These are phyloP conservation scores for Rhizopogon vesiculosus DNA, from an alignment of 768 basidiomycete species.

Conservation along the genomic window DNA sequence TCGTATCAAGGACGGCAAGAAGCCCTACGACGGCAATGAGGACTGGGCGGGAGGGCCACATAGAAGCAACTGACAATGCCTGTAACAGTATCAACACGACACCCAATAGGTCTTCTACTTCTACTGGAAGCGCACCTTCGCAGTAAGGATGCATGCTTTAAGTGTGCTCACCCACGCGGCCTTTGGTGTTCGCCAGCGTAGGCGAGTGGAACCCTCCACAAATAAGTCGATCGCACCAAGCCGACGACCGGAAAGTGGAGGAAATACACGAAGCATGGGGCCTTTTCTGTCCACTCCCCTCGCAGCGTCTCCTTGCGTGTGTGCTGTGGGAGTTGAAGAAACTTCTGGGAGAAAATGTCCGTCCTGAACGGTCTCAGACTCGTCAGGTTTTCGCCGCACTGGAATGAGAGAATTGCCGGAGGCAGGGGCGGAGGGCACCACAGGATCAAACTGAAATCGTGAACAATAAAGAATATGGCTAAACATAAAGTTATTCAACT, in stretches of 20 bases:
- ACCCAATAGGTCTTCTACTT: background rate
- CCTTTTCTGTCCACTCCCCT: conserved; percentile 8
- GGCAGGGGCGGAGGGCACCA: background rate
- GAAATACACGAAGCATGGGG: conserved; percentile 12
- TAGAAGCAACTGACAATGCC: conserved; percentile 20
- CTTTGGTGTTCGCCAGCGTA: conserved; percentile 6
- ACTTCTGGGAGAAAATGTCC: background rate
- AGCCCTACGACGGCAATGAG: conserved; percentile 23
- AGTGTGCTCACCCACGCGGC: conserved; percentile 21
- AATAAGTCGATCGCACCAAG: background rate
- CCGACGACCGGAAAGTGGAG: conserved; percentile 1
- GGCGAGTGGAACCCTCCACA: background rate
- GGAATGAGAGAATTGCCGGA: conserved; percentile 20
- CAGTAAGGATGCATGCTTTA: conserved; percentile 32
- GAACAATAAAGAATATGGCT: conserved; percentile 4
- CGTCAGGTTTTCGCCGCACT: conserved; percentile 10
- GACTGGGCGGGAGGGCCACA: conserved; percentile 21
- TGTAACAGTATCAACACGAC: conserved; percentile 3
- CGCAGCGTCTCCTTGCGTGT: background rate
- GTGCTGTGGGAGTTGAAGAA: background rate
- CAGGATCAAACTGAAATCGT: conserved; percentile 24
- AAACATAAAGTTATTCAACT: conserved; percentile 16
- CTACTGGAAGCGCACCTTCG: conserved; percentile 24
- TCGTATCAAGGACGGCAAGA: conserved; percentile 41
- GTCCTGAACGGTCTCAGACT: background rate